These are phyloP conservation scores for Rhodotorula sp. DNA, from an alignment of 1,284 basidiomycete genomes.

Conservation along the genomic window DNA sequence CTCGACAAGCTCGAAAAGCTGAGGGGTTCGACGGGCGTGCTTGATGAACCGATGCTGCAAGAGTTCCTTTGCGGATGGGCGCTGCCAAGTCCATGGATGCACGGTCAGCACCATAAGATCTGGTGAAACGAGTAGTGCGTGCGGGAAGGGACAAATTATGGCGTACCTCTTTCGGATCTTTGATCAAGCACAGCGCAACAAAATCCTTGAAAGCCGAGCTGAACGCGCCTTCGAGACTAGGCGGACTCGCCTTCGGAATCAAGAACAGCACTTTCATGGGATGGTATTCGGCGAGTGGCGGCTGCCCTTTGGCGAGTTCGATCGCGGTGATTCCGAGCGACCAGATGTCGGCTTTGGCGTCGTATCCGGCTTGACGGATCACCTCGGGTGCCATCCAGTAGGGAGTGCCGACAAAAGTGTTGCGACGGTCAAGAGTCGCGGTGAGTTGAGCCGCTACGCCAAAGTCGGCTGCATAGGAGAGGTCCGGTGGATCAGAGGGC, in stretches of 20 bases:
- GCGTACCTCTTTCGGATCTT: slow-evolving; percentile 74
- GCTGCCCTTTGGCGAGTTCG: slow-evolving; percentile 53
- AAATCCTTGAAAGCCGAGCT: slow-evolving; percentile 88
- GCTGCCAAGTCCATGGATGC: slow-evolving; percentile 53
- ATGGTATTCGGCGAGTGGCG: slow-evolving; percentile 53
- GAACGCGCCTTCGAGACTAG: slow-evolving; percentile 79
- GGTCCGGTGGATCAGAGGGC: background rate
- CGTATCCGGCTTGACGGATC: slow-evolving; percentile 83
- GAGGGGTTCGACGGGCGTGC: slow-evolving; percentile 69
- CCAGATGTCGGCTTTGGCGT: slow-evolving; percentile 54
- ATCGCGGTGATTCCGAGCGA: slow-evolving; percentile 53
- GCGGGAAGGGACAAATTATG: background rate
- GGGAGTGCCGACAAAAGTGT: slow-evolving; percentile 90
- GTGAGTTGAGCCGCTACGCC: slow-evolving; percentile 87
- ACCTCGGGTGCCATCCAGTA: slow-evolving; percentile 99
- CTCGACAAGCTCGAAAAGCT: slow-evolving; percentile 81
- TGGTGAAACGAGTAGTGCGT: no score
- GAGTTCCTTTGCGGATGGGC: slow-evolving; percentile 85
- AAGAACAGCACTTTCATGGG: slow-evolving; percentile 54
- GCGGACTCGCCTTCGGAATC: slow-evolving; percentile 69
- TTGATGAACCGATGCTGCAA: slow-evolving; percentile 89
- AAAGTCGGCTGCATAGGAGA: slow-evolving; percentile 68
- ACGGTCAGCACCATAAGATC: background rate
- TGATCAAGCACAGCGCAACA: slow-evolving; percentile 83
- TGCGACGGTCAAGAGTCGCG: slow-evolving; percentile 72